Base-by-base conservation (phyloP, 2,329 filamentous ascomycete genomes). In the Hawksworthiomyces lignivorus region DNA sequence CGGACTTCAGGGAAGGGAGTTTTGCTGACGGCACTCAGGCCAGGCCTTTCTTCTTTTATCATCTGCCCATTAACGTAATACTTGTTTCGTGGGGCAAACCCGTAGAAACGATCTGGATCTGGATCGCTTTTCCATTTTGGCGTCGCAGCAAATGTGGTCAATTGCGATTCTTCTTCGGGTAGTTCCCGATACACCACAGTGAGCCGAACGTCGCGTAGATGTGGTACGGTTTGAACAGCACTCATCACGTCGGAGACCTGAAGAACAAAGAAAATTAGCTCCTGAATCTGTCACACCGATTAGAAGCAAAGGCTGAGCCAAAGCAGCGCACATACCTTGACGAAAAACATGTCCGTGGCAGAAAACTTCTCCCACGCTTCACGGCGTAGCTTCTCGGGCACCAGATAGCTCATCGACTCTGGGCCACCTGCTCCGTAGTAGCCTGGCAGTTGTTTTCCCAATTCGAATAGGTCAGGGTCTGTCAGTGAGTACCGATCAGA, bases 311-410 rank as follows among this genome's bases (percentile, higher is more conserved):
- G 5, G 17, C 3, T 5, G 3, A 12, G 2, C n/a, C 8, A 22
- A 7, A 33, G 17, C 8, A 26, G 24, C 24, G 24, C 2, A 47
- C 65, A 48, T 60, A 81, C 76, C 67, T 80, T 82, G 48, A 83
- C 72, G 52, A 82, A 82, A 56, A 82, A 83, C 68, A 82, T 69
- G 50, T 82, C 73, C 54, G 74, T 71, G 15, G 68, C 67, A 46
- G 68, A 59, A 56, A 81, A 80, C 50, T 65, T 67, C 42, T 72
- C 64, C 60, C 67, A 68, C 12, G 73, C 71, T 32, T 71, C 68
- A 21, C 60, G 55, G 36, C 67, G 69, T 27, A 78, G 65, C 42
- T 60, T 60, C 48, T 73, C 64, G 28, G 65, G 64, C 11, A 57
- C 61, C 35, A 60, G 56, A 45, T 68, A 68, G 41, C 60, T 56